Conservation (phyloP, 148 eudicot genomes). For the Bassia scoparia region DNA sequence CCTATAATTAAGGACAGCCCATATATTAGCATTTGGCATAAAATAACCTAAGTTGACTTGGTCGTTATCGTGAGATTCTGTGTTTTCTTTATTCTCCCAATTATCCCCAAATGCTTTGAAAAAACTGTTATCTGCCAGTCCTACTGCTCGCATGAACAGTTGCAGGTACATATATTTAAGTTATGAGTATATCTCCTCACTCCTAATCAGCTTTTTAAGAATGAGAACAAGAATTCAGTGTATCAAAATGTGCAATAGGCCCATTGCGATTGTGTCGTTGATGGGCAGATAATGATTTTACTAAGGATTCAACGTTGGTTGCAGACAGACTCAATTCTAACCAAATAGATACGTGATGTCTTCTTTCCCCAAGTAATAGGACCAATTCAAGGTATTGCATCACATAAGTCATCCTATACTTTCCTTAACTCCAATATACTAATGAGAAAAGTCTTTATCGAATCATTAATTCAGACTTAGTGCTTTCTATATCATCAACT, state of each 20-base stretch:
- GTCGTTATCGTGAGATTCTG: constrained; percentile 19
- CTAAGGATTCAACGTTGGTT: too few relatives aligned
- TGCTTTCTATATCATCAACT: not conserved
- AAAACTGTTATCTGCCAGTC: not conserved
- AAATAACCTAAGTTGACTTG: constrained; percentile 22
- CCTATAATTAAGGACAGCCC: constrained; percentile 42
- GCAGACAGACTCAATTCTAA: too few relatives aligned
- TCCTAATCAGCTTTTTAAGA: not conserved
- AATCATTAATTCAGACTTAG: too few relatives aligned
- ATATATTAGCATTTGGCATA: constrained; percentile 39
- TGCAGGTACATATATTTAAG: not conserved
- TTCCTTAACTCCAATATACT: too few relatives aligned
- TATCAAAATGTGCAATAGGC: too few relatives aligned
- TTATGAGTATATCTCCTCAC: too few relatives aligned
- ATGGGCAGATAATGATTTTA: too few relatives aligned
- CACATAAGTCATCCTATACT: not conserved
- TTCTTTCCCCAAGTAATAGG: too few relatives aligned
- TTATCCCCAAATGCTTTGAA: constrained; percentile 11
- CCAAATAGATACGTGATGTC: too few relatives aligned
- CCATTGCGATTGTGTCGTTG: too few relatives aligned
- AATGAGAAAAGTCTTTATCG: too few relatives aligned
- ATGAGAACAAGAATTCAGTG: not conserved
- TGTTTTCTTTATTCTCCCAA: constrained; percentile 7
- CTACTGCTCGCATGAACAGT: not conserved
- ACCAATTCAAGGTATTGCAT: not conserved